Conservation (phyloP, 441 rosid species). For the Bocquillonia castaneifolia region DNA sequence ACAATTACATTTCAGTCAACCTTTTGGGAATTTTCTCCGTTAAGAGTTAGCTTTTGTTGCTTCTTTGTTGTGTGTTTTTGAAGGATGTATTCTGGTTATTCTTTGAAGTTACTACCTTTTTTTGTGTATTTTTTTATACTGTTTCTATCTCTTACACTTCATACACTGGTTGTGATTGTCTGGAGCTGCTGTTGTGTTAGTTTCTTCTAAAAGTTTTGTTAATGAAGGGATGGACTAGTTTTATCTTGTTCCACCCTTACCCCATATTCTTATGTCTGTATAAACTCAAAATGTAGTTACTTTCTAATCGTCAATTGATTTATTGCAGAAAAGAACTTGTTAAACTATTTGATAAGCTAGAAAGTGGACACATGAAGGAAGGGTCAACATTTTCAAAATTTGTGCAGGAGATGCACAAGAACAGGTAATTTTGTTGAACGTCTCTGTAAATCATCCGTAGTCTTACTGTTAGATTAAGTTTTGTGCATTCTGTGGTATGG, state of each 20-base stretch:
- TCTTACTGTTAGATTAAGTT: not conserved
- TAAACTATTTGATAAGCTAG: conserved; percentile 59
- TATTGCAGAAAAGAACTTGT: conserved; percentile 66
- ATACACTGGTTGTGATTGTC: not conserved
- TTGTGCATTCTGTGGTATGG: not conserved
- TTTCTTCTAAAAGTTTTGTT: too few species aligned
- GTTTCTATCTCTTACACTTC: not conserved
- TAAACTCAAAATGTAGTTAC: not conserved
- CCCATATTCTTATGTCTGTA: not conserved
- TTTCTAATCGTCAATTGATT: not conserved
- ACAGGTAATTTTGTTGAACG: conserved; percentile 36
- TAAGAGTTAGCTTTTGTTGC: not conserved
- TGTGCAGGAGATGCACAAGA: conserved; percentile 62
- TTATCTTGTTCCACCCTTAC: not conserved
- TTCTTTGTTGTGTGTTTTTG: not conserved
- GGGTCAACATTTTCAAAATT: conserved; percentile 41
- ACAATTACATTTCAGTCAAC: not conserved
- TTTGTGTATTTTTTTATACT: too few species aligned
- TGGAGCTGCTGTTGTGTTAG: not conserved
- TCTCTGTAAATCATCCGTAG: not conserved
- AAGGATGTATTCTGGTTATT: not conserved
- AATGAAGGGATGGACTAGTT: not conserved
- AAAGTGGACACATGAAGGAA: conserved; percentile 50
- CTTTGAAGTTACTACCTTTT: not conserved
- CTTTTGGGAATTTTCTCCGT: too few species aligned